Conservation (phyloP, 768 basidiomycete species). For the Pholiota conissans region DNA sequence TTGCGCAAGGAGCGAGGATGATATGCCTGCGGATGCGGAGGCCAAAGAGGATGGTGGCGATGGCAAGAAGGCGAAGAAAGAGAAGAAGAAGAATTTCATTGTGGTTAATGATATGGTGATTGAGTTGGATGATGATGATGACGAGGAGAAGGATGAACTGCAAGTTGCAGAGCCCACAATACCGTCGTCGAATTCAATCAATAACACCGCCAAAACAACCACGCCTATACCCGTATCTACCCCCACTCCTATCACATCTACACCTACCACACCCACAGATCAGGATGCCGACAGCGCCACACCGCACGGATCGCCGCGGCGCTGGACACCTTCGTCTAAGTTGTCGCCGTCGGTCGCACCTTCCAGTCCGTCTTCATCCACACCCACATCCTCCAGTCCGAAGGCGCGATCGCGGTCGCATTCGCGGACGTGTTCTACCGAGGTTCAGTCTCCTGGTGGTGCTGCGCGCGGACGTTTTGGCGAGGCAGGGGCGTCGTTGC, state of each 20-base stretch:
- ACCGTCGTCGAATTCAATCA: no score
- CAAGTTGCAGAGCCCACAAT: no score
- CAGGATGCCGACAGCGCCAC: not conserved
- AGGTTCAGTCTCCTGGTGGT: no score
- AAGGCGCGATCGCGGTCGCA: no score
- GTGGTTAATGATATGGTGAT: constrained; percentile 41
- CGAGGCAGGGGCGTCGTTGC: no score
- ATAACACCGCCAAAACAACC: not conserved
- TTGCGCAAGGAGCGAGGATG: not conserved
- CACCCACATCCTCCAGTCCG: no score
- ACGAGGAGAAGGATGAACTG: constrained; percentile 10
- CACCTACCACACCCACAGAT: not conserved
- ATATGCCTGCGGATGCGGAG: not conserved
- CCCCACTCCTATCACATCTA: not conserved
- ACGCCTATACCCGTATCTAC: not conserved
- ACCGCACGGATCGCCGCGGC: not conserved
- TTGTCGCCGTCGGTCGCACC: no score
- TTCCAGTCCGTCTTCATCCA: no score
- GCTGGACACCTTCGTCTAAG: no score
- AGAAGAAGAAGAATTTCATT: constrained; percentile 33
- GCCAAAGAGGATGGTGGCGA: not conserved
- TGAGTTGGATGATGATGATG: constrained; percentile 26
- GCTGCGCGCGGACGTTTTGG: no score
- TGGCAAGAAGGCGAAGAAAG: constrained; percentile 15
- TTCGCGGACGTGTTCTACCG: no score